Percentiles rank a stretch among this genome's conserved stretches.
Evolutionary conservation across 73 alveolate genomes (phyloP).

Genomic region (Tetrahymena elliotti): DNA sequence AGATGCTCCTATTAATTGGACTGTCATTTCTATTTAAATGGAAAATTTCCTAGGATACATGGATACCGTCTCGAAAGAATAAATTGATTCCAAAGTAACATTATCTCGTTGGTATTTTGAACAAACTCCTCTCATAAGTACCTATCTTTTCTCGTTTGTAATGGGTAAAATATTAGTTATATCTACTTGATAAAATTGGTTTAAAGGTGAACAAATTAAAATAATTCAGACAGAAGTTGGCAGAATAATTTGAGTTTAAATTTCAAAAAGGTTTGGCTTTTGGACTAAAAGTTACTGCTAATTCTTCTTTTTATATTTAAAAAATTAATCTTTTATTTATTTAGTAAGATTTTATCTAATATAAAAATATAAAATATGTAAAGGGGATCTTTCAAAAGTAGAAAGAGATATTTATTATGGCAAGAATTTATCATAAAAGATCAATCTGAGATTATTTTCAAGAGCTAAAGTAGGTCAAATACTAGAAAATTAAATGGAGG

Average conservation of each 20-base stretch:
- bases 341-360: background rate
- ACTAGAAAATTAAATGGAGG: background rate
- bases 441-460: background rate
- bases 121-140: background rate
- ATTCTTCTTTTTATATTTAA: background rate
- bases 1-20: conserved; percentile 84
- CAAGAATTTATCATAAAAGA: background rate
- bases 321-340: no score
- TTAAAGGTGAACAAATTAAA: background rate
- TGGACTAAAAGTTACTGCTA: background rate
- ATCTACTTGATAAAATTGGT: background rate
- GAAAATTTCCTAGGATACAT: background rate
- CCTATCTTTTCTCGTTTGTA: background rate
- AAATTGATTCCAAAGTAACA: background rate
- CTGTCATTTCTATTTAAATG: conserved; percentile 65
- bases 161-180: background rate
- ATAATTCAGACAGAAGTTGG: background rate
- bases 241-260: no score
- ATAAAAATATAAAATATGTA: no score
- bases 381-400: background rate
- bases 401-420: background rate
- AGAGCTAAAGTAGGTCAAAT: background rate
- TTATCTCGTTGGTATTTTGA: background rate
- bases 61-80: background rate
- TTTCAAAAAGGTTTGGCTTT: background rate